Conservation (phyloP, 2,329 filamentous ascomycete species). For the Ophiosphaerella korrae region DNA sequence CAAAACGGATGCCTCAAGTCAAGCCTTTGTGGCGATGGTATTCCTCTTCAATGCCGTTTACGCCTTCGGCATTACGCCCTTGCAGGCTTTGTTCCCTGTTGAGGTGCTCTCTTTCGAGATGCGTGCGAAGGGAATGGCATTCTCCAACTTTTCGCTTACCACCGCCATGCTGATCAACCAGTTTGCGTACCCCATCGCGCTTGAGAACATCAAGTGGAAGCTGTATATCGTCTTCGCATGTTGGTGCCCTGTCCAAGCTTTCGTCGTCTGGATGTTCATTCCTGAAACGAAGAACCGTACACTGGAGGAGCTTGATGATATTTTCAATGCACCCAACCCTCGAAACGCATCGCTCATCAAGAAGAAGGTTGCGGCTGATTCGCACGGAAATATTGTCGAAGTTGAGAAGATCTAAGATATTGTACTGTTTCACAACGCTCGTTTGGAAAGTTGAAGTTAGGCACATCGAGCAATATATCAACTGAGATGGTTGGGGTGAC, state of each 20-base stretch:
- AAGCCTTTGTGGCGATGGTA: slow-evolving; percentile 40
- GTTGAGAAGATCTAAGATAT: slow-evolving; percentile 27
- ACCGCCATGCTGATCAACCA: slow-evolving; percentile 35
- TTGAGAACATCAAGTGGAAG: slow-evolving; percentile 30
- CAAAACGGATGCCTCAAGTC: slow-evolving; percentile 15
- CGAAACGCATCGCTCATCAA: slow-evolving; percentile 28
- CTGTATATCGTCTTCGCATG: slow-evolving; percentile 31
- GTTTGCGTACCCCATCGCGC: slow-evolving; percentile 35
- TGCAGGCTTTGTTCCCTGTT: slow-evolving; percentile 41
- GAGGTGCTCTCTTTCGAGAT: slow-evolving; percentile 45
- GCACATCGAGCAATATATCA: too few relatives aligned
- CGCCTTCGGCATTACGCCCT: slow-evolving; percentile 41
- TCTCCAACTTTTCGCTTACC: slow-evolving; percentile 25
- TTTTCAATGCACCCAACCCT: slow-evolving; percentile 29
- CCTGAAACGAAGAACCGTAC: slow-evolving; percentile 37
- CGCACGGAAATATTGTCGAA: slow-evolving; percentile 24
- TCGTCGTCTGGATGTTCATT: slow-evolving; percentile 26
- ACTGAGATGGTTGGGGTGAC: too few relatives aligned
- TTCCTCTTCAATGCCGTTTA: slow-evolving; percentile 44
- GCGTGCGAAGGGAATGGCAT: slow-evolving; percentile 42
- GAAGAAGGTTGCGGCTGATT: slow-evolving; percentile 29
- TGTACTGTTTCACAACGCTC: too few relatives aligned
- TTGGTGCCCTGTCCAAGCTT: slow-evolving; percentile 26
- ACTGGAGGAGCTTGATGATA: slow-evolving; percentile 32
- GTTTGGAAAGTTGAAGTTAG: too few relatives aligned